A percentile compares a stretch with the other conserved stretches of the same genome.
Conservation (phyloP, 2,329 filamentous ascomycete genomes). For the Nemania sp. region DNA sequence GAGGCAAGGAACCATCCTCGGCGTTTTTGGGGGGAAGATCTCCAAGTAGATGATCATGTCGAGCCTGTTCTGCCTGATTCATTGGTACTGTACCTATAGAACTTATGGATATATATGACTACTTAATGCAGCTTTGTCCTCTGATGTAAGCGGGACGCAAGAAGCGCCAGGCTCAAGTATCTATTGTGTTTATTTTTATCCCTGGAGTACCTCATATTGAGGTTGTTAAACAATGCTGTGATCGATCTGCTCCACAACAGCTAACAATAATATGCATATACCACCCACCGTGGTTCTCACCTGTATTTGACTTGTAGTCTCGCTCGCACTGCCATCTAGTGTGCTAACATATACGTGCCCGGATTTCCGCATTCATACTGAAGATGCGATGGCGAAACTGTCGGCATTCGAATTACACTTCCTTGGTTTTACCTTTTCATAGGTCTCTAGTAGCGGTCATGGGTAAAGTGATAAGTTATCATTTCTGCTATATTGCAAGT, state of each 20-base stretch:
- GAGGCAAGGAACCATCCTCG: slow-evolving; percentile 24
- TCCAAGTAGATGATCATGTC: background rate
- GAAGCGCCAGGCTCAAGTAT: background rate
- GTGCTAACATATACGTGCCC: no score
- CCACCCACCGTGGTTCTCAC: no score
- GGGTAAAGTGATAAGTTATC: background rate
- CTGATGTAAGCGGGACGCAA: background rate
- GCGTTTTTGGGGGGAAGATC: slow-evolving; percentile 28
- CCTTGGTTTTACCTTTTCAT: background rate
- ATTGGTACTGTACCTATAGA: background rate
- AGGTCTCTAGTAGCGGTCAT: background rate
- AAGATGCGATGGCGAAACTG: no score
- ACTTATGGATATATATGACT: background rate
- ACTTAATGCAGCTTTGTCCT: background rate
- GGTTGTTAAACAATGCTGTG: background rate
- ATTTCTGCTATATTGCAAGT: background rate
- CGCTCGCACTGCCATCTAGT: no score
- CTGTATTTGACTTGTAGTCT: no score
- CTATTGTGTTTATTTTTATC: background rate
- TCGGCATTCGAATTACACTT: no score
- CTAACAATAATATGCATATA: background rate
- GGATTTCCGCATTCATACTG: no score
- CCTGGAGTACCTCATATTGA: background rate
- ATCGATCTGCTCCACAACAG: background rate
- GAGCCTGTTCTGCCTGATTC: background rate